Percentiles rank a stretch among this genome's conserved stretches.
Evolutionary conservation across 129 eudicot species (phyloP).

Genomic region (sunflower (Helianthus annuus)): HanXRQr2.0-SUNRISE NC_035448.2:40585725-40586224

Average conservation of each 20-base stretch:
- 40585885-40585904: conserved; percentile 1
- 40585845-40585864: too few species aligned
- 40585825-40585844: neutral
- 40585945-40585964: neutral
- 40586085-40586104: conserved; percentile 53
- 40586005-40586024: neutral
- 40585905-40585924: neutral
- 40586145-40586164: conserved; percentile 6
- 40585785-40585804: too few species aligned
- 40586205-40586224: conserved; percentile 55
- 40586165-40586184: conserved; percentile 25
- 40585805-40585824: too few species aligned
- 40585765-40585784: too few species aligned
- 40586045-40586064: neutral
- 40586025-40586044: neutral
- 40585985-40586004: neutral
- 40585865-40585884: neutral
- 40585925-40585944: conserved; percentile 1
- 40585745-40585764: too few species aligned
- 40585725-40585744: too few species aligned
- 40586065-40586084: neutral
- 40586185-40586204: conserved; percentile 64
- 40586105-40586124: neutral
- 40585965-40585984: conserved; percentile 12
- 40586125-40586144: conserved; percentile 15